These are phyloP conservation scores for Polyrhizophydium stewartii DNA, from an alignment of 371 early-diverging fungal genomes.

Conservation along the genomic window DNA sequence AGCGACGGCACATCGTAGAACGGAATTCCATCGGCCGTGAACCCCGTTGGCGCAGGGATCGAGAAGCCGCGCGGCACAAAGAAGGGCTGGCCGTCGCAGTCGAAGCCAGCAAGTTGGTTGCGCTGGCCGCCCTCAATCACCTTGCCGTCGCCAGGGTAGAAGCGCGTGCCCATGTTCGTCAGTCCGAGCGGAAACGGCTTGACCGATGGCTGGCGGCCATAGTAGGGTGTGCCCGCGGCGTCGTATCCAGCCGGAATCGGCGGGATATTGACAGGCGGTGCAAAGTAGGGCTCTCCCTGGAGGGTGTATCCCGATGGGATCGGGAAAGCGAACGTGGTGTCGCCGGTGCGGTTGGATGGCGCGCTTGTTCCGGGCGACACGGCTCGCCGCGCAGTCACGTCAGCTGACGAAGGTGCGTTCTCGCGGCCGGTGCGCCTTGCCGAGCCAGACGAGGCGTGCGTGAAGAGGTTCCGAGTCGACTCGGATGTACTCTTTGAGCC, in stretches of 20 bases:
- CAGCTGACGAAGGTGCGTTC: too few relatives aligned
- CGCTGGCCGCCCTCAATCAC: conserved; percentile 10
- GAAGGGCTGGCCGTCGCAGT: conserved; percentile 48
- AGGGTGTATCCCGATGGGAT: conserved; percentile 38
- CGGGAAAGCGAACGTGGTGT: conserved; percentile 15
- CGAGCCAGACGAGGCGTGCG: background rate
- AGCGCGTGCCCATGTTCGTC: conserved; percentile 40
- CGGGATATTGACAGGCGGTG: conserved; percentile 48
- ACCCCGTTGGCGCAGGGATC: conserved; percentile 47
- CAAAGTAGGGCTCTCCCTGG: conserved; percentile 45
- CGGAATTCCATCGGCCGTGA: conserved; percentile 50
- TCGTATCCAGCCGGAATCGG: conserved; percentile 50
- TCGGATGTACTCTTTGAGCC: background rate
- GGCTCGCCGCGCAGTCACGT: background rate
- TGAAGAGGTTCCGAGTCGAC: background rate
- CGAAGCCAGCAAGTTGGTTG: conserved; percentile 45
- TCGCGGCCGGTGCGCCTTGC: background rate
- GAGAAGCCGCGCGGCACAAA: conserved; percentile 48
- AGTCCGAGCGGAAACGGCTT: conserved; percentile 46
- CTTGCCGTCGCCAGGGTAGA: conserved; percentile 38
- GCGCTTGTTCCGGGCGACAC: background rate
- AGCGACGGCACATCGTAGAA: conserved; percentile 50
- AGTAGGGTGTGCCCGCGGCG: conserved; percentile 37
- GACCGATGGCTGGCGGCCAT: conserved; percentile 33
- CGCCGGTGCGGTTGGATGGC: background rate